Conservation (phyloP, 495 filamentous ascomycete species). For the Talaromyces thailandensis region DNA sequence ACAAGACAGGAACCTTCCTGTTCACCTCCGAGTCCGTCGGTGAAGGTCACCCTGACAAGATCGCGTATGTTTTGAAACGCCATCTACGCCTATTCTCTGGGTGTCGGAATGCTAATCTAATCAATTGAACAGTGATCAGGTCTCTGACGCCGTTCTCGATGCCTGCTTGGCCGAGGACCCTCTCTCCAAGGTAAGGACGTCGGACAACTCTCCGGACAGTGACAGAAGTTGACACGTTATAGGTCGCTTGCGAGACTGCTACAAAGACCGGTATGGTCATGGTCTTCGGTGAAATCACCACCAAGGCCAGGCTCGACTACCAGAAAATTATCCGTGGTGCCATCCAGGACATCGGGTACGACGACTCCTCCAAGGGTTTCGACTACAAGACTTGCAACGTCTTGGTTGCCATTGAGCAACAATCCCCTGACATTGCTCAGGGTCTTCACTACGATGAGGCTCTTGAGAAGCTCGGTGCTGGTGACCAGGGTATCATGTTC, state of each 20-base stretch:
- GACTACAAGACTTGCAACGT: conserved; percentile 99
- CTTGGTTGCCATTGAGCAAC: conserved; percentile 97
- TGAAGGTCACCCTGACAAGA: conserved; percentile 97
- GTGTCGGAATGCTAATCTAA: background rate
- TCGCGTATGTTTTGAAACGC: conserved; percentile 50
- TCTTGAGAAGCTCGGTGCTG: conserved; percentile 94
- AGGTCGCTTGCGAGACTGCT: conserved; percentile 93
- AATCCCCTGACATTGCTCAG: conserved; percentile 97
- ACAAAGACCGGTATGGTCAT: conserved; percentile 99
- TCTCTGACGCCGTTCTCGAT: conserved; percentile 97
- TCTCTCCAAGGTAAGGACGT: conserved; percentile 66
- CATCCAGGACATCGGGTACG: conserved; percentile 98
- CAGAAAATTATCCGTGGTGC: conserved; percentile 92
- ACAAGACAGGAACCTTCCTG: conserved; percentile 71
- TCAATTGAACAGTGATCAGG: conserved; percentile 61
- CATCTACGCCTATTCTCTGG: background rate
- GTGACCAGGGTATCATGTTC: conserved; percentile 99
- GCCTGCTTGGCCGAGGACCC: conserved; percentile 91
- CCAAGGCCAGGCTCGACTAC: conserved; percentile 91
- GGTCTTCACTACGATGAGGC: conserved; percentile 95
- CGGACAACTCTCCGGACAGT: background rate
- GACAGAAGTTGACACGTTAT: background rate
- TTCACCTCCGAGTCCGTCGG: conserved; percentile 99
- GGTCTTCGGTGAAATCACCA: conserved; percentile 99
- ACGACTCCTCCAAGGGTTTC: conserved; percentile 94